Conservation (phyloP, 495 filamentous ascomycete genomes). For the Talaromyces stipitatus region DNA sequence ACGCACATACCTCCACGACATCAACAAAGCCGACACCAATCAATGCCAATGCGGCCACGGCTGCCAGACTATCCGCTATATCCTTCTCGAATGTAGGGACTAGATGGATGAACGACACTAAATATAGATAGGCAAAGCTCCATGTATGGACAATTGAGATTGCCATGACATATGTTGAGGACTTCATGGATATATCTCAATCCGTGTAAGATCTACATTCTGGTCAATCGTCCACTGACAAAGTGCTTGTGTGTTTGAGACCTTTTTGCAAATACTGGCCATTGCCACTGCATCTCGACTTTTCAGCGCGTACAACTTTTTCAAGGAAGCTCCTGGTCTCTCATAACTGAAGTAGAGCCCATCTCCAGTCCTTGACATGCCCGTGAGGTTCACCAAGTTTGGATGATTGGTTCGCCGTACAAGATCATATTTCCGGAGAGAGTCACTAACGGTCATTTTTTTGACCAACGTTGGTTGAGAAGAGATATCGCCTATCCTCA, state of each 20-base stretch:
- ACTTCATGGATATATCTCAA: too few relatives aligned
- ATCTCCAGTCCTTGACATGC: not conserved
- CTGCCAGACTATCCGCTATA: too few relatives aligned
- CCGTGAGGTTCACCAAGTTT: constrained; percentile 1
- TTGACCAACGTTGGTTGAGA: not conserved
- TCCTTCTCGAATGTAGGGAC: too few relatives aligned
- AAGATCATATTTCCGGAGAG: not conserved
- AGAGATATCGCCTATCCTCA: not conserved
- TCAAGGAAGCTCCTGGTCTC: not conserved
- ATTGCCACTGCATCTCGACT: not conserved
- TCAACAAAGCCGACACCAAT: too few relatives aligned
- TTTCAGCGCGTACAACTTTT: not conserved
- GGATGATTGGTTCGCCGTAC: not conserved
- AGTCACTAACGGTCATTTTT: not conserved
- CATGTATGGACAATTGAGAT: not conserved
- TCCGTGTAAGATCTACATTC: not conserved
- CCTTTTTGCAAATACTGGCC: constrained; percentile 1
- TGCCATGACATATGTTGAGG: too few relatives aligned
- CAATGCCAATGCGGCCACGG: too few relatives aligned
- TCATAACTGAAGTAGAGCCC: not conserved
- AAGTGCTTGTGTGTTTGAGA: not conserved
- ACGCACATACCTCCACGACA: too few relatives aligned
- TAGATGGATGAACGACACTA: too few relatives aligned
- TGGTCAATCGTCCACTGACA: not conserved
- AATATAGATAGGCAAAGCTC: too few relatives aligned